These are phyloP conservation scores for Russula sp. DNA, from an alignment of 768 basidiomycete genomes.

Conservation along the genomic window DNA sequence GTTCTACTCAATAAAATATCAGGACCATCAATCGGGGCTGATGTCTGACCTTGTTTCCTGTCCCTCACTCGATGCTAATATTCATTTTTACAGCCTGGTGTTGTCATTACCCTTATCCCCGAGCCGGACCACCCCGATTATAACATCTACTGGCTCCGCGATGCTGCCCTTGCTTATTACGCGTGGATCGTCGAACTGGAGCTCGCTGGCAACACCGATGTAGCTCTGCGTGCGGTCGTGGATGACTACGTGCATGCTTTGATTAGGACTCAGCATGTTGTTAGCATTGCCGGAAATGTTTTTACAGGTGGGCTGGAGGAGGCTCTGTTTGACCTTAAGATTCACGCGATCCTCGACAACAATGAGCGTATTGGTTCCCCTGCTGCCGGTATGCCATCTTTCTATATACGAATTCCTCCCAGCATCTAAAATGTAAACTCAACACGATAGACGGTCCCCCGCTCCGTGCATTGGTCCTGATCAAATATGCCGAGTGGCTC, in stretches of 20 bases:
- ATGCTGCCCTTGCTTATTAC: constrained; percentile 3
- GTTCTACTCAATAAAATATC: background rate
- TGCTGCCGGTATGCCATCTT: constrained; percentile 2
- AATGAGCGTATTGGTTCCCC: background rate
- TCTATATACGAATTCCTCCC: background rate
- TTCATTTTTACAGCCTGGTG: constrained; percentile 7
- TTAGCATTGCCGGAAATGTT: background rate
- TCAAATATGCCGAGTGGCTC: constrained; percentile 17
- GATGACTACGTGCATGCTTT: constrained; percentile 7
- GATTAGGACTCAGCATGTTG: constrained; percentile 8
- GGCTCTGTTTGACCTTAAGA: constrained; percentile 6
- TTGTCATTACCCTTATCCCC: background rate
- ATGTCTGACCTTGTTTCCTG: background rate
- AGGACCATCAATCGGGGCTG: constrained; percentile 6
- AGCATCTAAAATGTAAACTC: background rate
- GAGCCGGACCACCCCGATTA: constrained; percentile 4
- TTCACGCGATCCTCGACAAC: background rate
- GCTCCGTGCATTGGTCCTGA: constrained; percentile 7
- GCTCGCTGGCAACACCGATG: background rate
- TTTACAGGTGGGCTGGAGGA: constrained; percentile 10
- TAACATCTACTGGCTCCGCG: constrained; percentile 11
- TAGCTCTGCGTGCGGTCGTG: background rate
- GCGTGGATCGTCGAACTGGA: constrained; percentile 8
- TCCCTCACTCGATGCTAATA: background rate
- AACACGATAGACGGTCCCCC: constrained; percentile 6